Evolutionary conservation across 1,284 basidiomycete genomes (phyloP).

Genomic region (Ustilago hordei): DNA sequence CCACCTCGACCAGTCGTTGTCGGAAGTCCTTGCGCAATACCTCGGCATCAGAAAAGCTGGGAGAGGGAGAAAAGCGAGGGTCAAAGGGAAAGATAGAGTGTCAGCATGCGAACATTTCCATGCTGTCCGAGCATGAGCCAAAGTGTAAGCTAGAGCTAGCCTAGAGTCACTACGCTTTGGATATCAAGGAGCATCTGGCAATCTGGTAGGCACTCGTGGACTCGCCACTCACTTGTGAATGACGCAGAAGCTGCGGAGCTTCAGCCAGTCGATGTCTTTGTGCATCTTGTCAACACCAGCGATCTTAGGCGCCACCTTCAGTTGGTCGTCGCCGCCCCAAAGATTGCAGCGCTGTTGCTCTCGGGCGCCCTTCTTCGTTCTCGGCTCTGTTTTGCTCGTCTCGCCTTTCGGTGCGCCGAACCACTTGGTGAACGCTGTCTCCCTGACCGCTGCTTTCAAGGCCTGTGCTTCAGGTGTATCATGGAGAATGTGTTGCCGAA

Average conservation of each 20-base stretch:
- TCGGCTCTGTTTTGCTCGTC: constrained; percentile 15
- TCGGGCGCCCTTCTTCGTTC: constrained; percentile 5
- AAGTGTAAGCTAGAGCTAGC: background rate
- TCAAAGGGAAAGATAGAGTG: background rate
- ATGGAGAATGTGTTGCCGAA: constrained; percentile 74
- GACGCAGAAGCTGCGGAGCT: constrained; percentile 83
- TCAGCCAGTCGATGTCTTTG: constrained; percentile 86
- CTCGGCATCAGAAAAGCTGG: constrained; percentile 81
- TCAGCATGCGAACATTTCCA: constrained; percentile 2
- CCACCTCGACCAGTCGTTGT: constrained; percentile 75
- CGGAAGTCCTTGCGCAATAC: constrained; percentile 79
- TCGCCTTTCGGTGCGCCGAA: constrained; percentile 76
- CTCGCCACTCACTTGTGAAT: constrained; percentile 74
- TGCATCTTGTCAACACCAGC: constrained; percentile 82
- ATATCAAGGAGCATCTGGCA: too few species aligned
- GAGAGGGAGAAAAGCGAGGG: constrained; percentile 5
- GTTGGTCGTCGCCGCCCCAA: constrained; percentile 75
- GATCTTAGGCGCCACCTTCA: constrained; percentile 73
- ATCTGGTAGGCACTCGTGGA: too few species aligned
- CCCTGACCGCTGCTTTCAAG: constrained; percentile 77
- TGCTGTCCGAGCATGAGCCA: background rate
- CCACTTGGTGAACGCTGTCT: constrained; percentile 77
- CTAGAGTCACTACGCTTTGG: background rate
- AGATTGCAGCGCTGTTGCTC: constrained; percentile 69
- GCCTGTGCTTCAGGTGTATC: constrained; percentile 76